Percentiles rank a stretch among this genome's conserved stretches.
phyloP scores from a whole-genome alignment of 2,329 filamentous ascomycete species.

The Alternaria hordeiaustralica region DNA sequence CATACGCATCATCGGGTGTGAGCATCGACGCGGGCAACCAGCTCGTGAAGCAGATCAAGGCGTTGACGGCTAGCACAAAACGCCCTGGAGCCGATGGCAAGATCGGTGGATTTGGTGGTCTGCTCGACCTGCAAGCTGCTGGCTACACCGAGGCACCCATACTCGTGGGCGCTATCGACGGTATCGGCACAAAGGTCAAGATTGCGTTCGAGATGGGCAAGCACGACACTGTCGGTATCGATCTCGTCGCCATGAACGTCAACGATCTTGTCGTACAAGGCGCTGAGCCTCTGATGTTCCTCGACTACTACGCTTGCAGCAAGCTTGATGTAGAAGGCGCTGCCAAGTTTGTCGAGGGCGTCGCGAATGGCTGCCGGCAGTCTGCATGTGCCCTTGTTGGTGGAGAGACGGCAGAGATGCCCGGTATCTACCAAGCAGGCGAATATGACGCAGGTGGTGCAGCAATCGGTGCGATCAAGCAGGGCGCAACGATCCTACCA shows the following conservation, averaged over 20 bases:
- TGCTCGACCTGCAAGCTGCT: constrained; percentile 77
- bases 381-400: constrained; percentile 91
- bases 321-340: constrained; percentile 80
- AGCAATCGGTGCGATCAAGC: constrained; percentile 81
- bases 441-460: constrained; percentile 94
- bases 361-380: constrained; percentile 84
- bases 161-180: constrained; percentile 92
- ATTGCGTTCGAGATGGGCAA: constrained; percentile 89
- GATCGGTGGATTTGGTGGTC: constrained; percentile 94
- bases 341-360: constrained; percentile 86
- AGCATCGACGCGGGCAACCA: constrained; percentile 94
- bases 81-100: constrained; percentile 88
- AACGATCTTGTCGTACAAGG: constrained; percentile 97
- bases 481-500: constrained; percentile 72
- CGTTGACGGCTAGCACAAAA: constrained; percentile 82
- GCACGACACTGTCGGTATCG: constrained; percentile 94
- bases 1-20: constrained; percentile 91
- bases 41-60: constrained; percentile 90
- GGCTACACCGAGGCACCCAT: constrained; percentile 78
- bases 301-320: constrained; percentile 97
- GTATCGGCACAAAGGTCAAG: constrained; percentile 95
- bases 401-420: constrained; percentile 98
- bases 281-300: constrained; percentile 92
- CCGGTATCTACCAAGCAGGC: constrained; percentile 85
- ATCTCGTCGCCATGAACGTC: constrained; percentile 98